phyloP scores from a whole-genome alignment of 129 eudicot species.

The Chrysanthemum lavandulifolium region DNA sequence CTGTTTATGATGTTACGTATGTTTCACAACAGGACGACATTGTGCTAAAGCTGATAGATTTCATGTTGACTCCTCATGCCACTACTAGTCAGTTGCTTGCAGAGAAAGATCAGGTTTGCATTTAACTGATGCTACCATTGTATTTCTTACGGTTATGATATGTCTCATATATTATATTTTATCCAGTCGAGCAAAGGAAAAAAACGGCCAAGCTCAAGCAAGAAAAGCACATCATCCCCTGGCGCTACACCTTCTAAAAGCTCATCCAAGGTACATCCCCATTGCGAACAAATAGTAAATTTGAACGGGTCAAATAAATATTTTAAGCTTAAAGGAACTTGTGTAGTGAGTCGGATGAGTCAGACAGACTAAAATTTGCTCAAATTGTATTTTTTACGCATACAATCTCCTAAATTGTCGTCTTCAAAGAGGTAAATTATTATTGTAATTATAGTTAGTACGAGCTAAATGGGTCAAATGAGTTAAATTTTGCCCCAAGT shows the following conservation, averaged over 20 bases:
- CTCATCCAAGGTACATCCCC: slow-evolving; percentile 67
- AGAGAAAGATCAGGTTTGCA: slow-evolving; percentile 83
- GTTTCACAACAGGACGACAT: slow-evolving; percentile 72
- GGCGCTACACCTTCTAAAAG: slow-evolving; percentile 55
- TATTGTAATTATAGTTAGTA: not conserved
- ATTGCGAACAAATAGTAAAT: not conserved
- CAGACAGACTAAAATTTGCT: not conserved
- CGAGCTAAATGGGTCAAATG: too few relatives aligned
- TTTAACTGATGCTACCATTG: slow-evolving; percentile 3
- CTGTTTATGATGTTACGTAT: not conserved
- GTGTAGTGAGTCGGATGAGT: not conserved
- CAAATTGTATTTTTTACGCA: not conserved
- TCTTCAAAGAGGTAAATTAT: not conserved
- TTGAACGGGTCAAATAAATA: not conserved
- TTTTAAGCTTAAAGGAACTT: not conserved
- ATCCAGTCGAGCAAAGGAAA: slow-evolving; percentile 64
- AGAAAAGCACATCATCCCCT: slow-evolving; percentile 48
- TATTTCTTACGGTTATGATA: slow-evolving; percentile 5
- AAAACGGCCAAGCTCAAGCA: slow-evolving; percentile 68
- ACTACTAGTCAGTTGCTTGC: slow-evolving; percentile 72
- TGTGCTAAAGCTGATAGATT: slow-evolving; percentile 73
- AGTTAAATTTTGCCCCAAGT: too few relatives aligned
- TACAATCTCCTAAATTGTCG: not conserved
- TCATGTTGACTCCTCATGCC: slow-evolving; percentile 81
- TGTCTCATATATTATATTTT: slow-evolving; percentile 14